Conservation (phyloP, 257 asterid species). For the Gentiana straminea region DNA sequence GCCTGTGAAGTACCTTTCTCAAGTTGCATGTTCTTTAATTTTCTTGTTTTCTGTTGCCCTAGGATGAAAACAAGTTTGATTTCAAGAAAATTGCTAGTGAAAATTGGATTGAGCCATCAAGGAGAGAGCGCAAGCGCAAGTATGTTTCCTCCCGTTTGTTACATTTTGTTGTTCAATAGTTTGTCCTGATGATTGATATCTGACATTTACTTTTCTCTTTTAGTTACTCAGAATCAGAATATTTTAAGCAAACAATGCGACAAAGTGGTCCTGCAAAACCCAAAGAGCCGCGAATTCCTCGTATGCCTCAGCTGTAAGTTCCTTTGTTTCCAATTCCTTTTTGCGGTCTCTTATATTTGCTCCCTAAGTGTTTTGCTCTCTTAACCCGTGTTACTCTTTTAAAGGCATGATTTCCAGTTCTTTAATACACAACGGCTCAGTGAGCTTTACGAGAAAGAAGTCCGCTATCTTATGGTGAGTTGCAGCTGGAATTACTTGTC, state of each 20-base stretch:
- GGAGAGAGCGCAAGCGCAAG: constrained; percentile 97
- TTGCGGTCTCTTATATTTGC: background rate
- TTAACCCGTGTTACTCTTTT: constrained; percentile 16
- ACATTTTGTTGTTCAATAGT: background rate
- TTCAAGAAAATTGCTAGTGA: constrained; percentile 95
- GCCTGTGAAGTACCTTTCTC: background rate
- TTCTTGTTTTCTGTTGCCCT: constrained; percentile 9
- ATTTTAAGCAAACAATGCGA: constrained; percentile 99
- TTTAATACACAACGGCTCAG: constrained; percentile 96
- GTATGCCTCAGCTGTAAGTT: constrained; percentile 97
- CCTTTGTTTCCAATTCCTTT: constrained; percentile 1
- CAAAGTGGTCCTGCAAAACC: constrained; percentile 92
- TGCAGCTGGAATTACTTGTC: constrained; percentile 5
- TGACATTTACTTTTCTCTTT: constrained; percentile 2
- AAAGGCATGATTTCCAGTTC: constrained; percentile 98
- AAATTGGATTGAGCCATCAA: constrained; percentile 89
- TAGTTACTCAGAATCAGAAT: constrained; percentile 95
- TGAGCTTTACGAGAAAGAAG: constrained; percentile 97
- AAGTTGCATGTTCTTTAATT: constrained; percentile 6
- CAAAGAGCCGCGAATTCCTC: constrained; percentile 97
- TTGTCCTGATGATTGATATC: background rate
- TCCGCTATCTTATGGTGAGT: constrained; percentile 90
- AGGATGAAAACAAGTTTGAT: constrained; percentile 86
- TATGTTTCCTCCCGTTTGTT: constrained; percentile 26
- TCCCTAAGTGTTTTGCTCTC: constrained; percentile 3